Conservation (phyloP, 2,329 filamentous ascomycete species). For the Septoria petroselini region DNA sequence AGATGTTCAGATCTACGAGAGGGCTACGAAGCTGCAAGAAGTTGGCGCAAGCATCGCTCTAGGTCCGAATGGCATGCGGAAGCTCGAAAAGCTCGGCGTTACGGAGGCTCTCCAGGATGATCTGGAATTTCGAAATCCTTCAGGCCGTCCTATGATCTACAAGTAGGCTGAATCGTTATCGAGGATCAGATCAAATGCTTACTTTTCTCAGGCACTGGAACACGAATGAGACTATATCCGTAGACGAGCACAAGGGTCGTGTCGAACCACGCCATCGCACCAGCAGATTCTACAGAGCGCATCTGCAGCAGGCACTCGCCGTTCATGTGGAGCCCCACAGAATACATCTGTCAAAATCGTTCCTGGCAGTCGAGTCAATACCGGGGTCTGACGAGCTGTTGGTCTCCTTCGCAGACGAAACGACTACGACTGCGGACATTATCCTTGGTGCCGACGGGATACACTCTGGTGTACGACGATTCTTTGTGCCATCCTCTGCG, state of each 20-base stretch:
- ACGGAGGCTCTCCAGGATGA: constrained; percentile 37
- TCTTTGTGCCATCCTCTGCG: constrained; percentile 33
- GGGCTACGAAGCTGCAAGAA: constrained; percentile 38
- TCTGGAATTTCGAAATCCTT: constrained; percentile 37
- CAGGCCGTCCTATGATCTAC: constrained; percentile 39
- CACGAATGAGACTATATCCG: constrained; percentile 40
- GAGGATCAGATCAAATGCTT: background rate
- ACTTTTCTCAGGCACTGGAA: constrained; percentile 35
- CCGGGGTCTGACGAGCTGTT: constrained; percentile 23
- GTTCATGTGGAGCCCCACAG: constrained; percentile 33
- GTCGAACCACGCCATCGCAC: constrained; percentile 37
- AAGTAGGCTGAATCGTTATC: constrained; percentile 23
- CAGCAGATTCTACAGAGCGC: constrained; percentile 39
- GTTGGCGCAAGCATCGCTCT: constrained; percentile 43
- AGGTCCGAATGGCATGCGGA: constrained; percentile 41
- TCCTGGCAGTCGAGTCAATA: constrained; percentile 21
- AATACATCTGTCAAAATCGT: constrained; percentile 37
- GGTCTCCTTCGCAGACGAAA: constrained; percentile 36
- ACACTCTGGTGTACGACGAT: constrained; percentile 35
- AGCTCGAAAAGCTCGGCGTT: constrained; percentile 39
- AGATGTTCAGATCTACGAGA: constrained; percentile 40
- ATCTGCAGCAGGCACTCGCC: constrained; percentile 39
- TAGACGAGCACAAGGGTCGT: constrained; percentile 35
- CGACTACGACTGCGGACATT: constrained; percentile 33
- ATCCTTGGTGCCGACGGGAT: constrained; percentile 41